Conservation (phyloP, 2,329 filamentous ascomycete species). For the Pseudopithomyces chartarum region DNA sequence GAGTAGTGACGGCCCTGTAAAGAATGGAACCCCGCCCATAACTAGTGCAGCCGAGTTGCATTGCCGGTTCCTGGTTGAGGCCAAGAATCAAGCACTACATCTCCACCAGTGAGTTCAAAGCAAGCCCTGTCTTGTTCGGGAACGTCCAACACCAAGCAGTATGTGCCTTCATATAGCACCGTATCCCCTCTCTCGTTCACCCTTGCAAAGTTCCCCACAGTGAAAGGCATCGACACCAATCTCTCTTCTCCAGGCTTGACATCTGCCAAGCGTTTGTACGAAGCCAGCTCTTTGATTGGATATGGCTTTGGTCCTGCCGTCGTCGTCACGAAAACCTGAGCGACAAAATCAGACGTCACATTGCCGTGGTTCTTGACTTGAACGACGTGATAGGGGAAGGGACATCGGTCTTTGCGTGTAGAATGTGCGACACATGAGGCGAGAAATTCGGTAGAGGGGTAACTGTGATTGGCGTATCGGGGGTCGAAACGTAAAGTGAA, state of each 20-base stretch:
- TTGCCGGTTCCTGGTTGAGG: slow-evolving; percentile 18
- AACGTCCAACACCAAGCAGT: slow-evolving; percentile 38
- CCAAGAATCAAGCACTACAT: slow-evolving; percentile 49
- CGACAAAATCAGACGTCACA: slow-evolving; percentile 57
- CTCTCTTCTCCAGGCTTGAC: slow-evolving; percentile 41
- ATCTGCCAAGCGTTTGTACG: slow-evolving; percentile 53
- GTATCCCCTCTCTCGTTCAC: slow-evolving; percentile 57
- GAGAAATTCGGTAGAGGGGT: slow-evolving; percentile 41
- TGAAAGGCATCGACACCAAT: slow-evolving; percentile 48
- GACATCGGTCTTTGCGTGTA: slow-evolving; percentile 41
- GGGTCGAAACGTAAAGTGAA: slow-evolving; percentile 46
- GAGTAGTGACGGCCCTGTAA: background rate
- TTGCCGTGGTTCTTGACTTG: slow-evolving; percentile 55
- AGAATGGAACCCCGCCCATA: background rate
- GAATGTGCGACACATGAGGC: slow-evolving; percentile 37
- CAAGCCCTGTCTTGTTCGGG: slow-evolving; percentile 44
- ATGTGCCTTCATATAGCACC: slow-evolving; percentile 60
- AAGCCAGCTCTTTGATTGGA: slow-evolving; percentile 59
- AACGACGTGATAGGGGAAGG: slow-evolving; percentile 43
- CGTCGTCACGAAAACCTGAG: slow-evolving; percentile 56
- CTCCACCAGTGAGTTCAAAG: slow-evolving; percentile 55
- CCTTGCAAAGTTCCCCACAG: slow-evolving; percentile 56
- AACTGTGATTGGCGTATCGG: slow-evolving; percentile 25
- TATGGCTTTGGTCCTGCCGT: slow-evolving; percentile 56
- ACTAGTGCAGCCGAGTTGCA: background rate